phyloP scores from a whole-genome alignment of 306 rosid species.

The Cicer bijugum region DNA sequence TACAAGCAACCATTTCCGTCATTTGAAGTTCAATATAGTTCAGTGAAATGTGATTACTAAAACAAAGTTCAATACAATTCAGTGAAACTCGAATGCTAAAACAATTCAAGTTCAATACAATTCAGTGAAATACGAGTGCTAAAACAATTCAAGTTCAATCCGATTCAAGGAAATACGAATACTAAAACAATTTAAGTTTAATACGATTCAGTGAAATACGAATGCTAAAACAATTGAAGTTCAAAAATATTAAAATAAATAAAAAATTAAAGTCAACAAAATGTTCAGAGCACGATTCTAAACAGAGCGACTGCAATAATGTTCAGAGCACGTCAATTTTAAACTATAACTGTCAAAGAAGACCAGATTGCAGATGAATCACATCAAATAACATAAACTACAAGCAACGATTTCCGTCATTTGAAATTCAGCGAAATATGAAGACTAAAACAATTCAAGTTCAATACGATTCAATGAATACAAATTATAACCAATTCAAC shows the following conservation, averaged over 20 bases:
- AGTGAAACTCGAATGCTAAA: conserved; percentile 38
- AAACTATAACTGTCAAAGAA: not conserved
- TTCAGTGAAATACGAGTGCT: conserved; percentile 40
- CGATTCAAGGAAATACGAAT: conserved; percentile 36
- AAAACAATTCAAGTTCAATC: conserved; percentile 28
- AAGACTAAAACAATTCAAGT: conserved; percentile 39
- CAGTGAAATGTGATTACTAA: conserved; percentile 38
- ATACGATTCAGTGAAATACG: conserved; percentile 30
- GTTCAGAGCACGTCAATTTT: conserved; percentile 1
- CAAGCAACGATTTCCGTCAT: conserved; percentile 6
- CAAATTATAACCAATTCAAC: not conserved
- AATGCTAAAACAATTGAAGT: conserved; percentile 39
- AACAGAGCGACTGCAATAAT: not conserved
- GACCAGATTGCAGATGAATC: conserved; percentile 5
- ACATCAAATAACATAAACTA: not conserved
- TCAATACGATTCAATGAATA: not conserved
- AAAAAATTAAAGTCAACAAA: not conserved
- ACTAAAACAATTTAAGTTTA: conserved; percentile 33
- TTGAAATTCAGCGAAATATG: conserved; percentile 38
- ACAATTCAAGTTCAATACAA: conserved; percentile 23
- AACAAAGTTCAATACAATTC: conserved; percentile 27
- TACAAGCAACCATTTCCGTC: not conserved
- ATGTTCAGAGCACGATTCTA: not conserved
- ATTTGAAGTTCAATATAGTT: conserved; percentile 24
- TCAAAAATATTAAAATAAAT: not conserved